phyloP scores from a whole-genome alignment of 2,329 filamentous ascomycete species.

The Corinectria fuckeliana region DNA sequence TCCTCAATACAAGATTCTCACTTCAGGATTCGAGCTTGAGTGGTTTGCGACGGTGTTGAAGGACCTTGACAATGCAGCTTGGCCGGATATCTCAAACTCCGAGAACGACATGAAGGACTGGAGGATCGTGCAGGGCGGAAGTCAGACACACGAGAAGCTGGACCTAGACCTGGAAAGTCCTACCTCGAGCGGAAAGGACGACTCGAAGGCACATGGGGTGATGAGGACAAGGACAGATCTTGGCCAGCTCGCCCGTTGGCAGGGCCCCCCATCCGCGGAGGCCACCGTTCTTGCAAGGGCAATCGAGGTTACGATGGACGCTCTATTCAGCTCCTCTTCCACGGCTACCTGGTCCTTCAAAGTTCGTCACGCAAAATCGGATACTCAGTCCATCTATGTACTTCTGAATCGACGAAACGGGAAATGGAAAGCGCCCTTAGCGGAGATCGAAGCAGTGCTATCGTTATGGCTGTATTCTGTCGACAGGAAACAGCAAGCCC shows the following conservation, averaged over 20 bases:
- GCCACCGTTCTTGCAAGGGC: constrained; percentile 21
- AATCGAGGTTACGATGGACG: constrained; percentile 33
- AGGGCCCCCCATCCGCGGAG: constrained; percentile 22
- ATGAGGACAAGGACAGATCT: constrained; percentile 27
- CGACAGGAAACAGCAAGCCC: neutral
- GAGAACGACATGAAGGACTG: neutral
- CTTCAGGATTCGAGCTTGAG: constrained; percentile 34
- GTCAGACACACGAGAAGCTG: neutral
- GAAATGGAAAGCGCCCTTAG: constrained; percentile 28
- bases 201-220: constrained; percentile 11
- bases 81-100: neutral
- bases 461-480: constrained; percentile 39
- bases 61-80: neutral
- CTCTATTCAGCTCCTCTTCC: constrained; percentile 12
- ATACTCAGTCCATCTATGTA: constrained; percentile 9
- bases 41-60: constrained; percentile 22
- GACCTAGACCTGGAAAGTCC: too few species aligned
- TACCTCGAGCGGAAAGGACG: neutral
- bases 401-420: neutral
- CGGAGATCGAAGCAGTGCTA: constrained; percentile 38
- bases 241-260: constrained; percentile 31
- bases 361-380: neutral
- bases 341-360: neutral
- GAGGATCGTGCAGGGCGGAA: neutral
- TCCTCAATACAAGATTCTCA: constrained; percentile 8